Evolutionary conservation across 345 rosid genomes (phyloP).

Genomic region (Brassica incana): DNA sequence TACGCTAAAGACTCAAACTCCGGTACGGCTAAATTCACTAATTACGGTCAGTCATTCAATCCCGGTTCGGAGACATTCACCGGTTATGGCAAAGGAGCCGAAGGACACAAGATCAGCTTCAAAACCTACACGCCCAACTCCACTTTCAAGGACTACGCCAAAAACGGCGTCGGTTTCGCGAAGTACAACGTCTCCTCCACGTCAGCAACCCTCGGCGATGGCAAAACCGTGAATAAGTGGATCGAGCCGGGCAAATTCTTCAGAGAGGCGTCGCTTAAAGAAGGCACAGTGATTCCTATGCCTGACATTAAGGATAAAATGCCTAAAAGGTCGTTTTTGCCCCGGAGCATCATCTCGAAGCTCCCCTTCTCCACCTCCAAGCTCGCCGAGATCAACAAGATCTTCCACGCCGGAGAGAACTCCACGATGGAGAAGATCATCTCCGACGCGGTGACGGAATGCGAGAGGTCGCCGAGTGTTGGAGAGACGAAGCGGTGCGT

Average conservation of each 20-base stretch:
- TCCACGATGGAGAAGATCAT: constrained; percentile 62
- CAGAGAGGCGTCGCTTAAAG: constrained; percentile 54
- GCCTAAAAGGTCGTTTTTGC: constrained; percentile 87
- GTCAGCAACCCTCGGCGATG: constrained; percentile 27
- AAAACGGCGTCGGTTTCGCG: constrained; percentile 46
- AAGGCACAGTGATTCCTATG: constrained; percentile 70
- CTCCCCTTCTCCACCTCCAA: constrained; percentile 59
- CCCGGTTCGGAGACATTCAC: constrained; percentile 59
- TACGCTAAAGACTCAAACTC: constrained; percentile 59
- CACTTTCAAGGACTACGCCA: constrained; percentile 57
- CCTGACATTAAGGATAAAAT: constrained; percentile 82
- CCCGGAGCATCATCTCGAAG: constrained; percentile 57
- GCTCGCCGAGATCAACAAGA: constrained; percentile 44
- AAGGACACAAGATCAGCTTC: constrained; percentile 46
- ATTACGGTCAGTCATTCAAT: constrained; percentile 59
- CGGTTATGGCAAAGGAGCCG: constrained; percentile 53
- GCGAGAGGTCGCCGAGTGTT: constrained; percentile 64
- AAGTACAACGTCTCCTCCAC: constrained; percentile 41
- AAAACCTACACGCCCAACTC: constrained; percentile 51
- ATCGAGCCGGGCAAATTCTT: constrained; percentile 90
- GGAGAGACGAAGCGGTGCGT: constrained; percentile 86
- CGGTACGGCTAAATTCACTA: constrained; percentile 46
- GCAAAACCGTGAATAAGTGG: constrained; percentile 62
- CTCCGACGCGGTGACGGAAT: constrained; percentile 51
- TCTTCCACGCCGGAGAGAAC: constrained; percentile 62